Evolutionary conservation across 2,329 filamentous ascomycete genomes (phyloP).

Genomic region (Rutstroemia sp.): DNA sequence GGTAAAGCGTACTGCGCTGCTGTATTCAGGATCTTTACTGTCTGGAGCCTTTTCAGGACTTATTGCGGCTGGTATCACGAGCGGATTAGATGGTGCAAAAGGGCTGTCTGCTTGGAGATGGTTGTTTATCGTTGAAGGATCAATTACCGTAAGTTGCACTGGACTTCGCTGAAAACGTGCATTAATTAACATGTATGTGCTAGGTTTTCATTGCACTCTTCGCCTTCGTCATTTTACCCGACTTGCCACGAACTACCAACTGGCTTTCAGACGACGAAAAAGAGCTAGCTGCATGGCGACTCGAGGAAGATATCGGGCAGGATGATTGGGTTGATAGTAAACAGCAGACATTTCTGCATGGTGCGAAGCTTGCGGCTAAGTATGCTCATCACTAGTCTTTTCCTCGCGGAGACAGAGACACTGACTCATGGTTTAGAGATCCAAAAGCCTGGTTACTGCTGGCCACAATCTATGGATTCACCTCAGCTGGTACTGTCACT

Average conservation of each 20-base stretch:
- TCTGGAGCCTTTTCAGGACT: conserved; percentile 44
- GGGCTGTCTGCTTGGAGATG: conserved; percentile 45
- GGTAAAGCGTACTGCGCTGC: conserved; percentile 37
- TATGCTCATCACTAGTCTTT: not conserved
- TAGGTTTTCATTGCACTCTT: not conserved
- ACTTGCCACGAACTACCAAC: conserved; percentile 45
- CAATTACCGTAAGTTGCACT: conserved; percentile 30
- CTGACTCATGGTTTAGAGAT: not conserved
- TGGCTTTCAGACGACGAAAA: conserved; percentile 43
- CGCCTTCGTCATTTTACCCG: conserved; percentile 36
- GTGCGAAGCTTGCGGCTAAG: not conserved
- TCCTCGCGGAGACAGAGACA: not conserved
- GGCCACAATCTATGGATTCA: conserved; percentile 2
- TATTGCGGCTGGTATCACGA: conserved; percentile 41
- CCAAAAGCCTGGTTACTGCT: conserved; percentile 7
- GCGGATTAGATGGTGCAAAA: conserved; percentile 37
- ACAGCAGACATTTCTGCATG: conserved; percentile 5
- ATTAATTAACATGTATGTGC: not conserved
- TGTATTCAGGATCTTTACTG: conserved; percentile 38
- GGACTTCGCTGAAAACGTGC: not conserved
- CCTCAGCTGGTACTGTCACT: conserved; percentile 15
- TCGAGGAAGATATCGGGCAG: conserved; percentile 9
- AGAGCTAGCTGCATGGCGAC: conserved; percentile 30
- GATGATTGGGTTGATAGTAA: conserved; percentile 9
- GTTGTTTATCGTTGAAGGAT: conserved; percentile 41